Evolutionary conservation across 345 rosid genomes (phyloP), one percentile per base, ranked within the genome.

Genomic region (Hibiscus trionum): DNA sequence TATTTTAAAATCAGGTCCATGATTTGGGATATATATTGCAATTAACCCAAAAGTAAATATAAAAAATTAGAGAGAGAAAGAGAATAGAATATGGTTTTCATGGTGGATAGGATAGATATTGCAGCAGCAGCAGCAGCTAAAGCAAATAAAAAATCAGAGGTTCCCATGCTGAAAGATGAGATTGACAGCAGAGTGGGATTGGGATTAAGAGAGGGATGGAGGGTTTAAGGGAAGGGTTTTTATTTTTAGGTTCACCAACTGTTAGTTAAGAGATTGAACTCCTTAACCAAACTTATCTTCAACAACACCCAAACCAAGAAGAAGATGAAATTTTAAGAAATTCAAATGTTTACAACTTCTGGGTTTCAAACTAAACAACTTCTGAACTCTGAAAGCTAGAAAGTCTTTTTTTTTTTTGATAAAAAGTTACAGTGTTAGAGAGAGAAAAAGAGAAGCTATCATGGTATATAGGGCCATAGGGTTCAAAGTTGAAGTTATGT

Each of bases 161-260:
- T 76, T 76, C 85, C 85, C 84, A 84, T 77, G 88, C 74, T 71
- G 21, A 77, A 76, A 79, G 84, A 70, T 78, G 85, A 82, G 85
- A 79, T 82, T 77, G 88, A 86, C 77, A 76, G 75, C 76, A 52
- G 66, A 68, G 59, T 4, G 44, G 26, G 63, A 69, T 57, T 73
- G 73, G 69, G 33, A 69, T 56, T 72, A 61, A 55, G 70, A 17
- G 78, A 74, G 33, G 79, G 77, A 55, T 71, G 35, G 82, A 77
- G 81, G 81, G 82, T 85, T 88, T 82, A 83, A 80, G 76, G 35
- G 77, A 79, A 16, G 77, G 84, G 83, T 21, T 56, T n/a, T 52
- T 55, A 4, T 57, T 80, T 89, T 92, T 90, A 94, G 97, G 90
- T 93, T 93, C 72, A 90, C 99, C 97, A 86, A 89, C 99, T 92